Percentiles rank a stretch among this genome's conserved stretches.
Evolutionary conservation across 2,329 filamentous ascomycete species (phyloP).

Genomic region (Pochonia chlamydosporia): DNA sequence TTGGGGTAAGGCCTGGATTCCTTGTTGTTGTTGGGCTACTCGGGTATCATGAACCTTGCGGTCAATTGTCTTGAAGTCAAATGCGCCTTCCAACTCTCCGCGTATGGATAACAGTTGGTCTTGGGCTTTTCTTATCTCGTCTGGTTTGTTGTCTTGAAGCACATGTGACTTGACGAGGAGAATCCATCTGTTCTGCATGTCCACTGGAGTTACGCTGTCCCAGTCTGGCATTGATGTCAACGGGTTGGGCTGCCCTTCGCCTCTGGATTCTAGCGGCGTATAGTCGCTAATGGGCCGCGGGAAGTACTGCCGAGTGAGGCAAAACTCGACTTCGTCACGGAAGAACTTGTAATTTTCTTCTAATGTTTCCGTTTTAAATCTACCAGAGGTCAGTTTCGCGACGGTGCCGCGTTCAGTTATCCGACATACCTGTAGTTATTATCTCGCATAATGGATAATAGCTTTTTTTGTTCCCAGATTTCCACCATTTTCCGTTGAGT

Average conservation of each 20-base stretch:
- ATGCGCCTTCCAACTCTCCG: slow-evolving; percentile 43
- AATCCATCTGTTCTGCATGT: slow-evolving; percentile 47
- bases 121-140: slow-evolving; percentile 49
- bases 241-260: slow-evolving; percentile 12
- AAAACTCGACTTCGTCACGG: slow-evolving; percentile 48
- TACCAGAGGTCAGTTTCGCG: slow-evolving; percentile 18
- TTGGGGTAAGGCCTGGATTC: slow-evolving; percentile 32
- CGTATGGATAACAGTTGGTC: slow-evolving; percentile 43
- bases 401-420: neutral
- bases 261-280: slow-evolving; percentile 23
- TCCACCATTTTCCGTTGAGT: slow-evolving; percentile 52
- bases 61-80: slow-evolving; percentile 47
- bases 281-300: slow-evolving; percentile 26
- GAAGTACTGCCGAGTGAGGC: slow-evolving; percentile 42
- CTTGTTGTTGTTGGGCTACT: slow-evolving; percentile 30
- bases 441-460: slow-evolving; percentile 42
- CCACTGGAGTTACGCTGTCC: slow-evolving; percentile 40
- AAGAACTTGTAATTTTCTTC: slow-evolving; percentile 50
- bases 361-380: slow-evolving; percentile 47
- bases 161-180: slow-evolving; percentile 49
- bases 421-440: slow-evolving; percentile 45
- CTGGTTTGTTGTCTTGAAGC: slow-evolving; percentile 50
- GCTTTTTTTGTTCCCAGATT: slow-evolving; percentile 44
- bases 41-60: slow-evolving; percentile 49
- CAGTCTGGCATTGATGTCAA: slow-evolving; percentile 36